Evolutionary conservation across 1,284 basidiomycete species (phyloP), one percentile per base, ranked within the genome.

Genomic region (Volvariella surrecta): DNA sequence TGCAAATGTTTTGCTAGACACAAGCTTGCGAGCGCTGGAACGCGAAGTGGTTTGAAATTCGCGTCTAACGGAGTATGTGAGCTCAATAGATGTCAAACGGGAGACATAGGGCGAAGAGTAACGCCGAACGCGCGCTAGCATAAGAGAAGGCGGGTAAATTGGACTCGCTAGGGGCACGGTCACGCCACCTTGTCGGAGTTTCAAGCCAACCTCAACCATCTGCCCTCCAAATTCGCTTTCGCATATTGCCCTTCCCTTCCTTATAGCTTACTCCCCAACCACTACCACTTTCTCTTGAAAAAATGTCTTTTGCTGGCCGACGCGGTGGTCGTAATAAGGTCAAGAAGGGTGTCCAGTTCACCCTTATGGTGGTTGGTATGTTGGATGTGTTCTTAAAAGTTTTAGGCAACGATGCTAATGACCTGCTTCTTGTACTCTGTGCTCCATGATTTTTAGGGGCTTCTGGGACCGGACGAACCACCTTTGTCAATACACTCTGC

Each of bases 401-500:
- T 28, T 28, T 28, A 28, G 6, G 6, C 24, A 28, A 11, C 11
- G 11, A 11, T 28, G 11, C 11, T 28, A 28, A 28, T 28, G n/a
- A n/a, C n/a, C n/a, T 28, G 6, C 24, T 6, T 28, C 11, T 28
- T 28, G 42, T 47, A 48, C 53, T 52, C 48, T 51, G 51, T 49
- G 49, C 37, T 42, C 43, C 45, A 44, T 44, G 50, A 48, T 57
- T 31, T 48, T 22, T 53, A 92, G 94, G 93, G 71, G 88, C 91
- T 45, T 95, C 92, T 62, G 94, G 94, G 41, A 93, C 91, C 46
- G 94, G 94, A 45, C 88, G 93, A 47, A 97, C 94, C 47, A 98
- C 94, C 42, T 97, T 98, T 60, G 91, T 97, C 60, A 98, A 98
- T 73, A 98, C 93, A 34, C 85, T 97, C 42, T 95, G 92, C 71